Conservation (phyloP, 164 flowering plant genomes). For the Aristolochia fimbriata region DNA sequence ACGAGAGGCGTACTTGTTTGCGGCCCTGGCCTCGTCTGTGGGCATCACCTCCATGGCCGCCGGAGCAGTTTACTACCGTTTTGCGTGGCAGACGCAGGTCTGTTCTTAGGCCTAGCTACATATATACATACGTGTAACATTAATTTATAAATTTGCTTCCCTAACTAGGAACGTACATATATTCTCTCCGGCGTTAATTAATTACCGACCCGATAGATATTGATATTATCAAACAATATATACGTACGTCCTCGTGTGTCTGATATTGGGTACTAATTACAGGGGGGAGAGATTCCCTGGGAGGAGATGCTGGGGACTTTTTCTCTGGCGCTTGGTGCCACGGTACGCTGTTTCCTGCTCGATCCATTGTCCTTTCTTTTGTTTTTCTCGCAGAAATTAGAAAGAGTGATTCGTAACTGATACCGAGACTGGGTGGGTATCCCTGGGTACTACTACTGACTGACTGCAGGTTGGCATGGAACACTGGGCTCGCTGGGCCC, state of each 20-base stretch:
- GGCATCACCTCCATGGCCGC: slow-evolving; percentile 81
- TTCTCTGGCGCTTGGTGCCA: slow-evolving; percentile 81
- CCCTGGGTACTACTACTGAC: too few species aligned
- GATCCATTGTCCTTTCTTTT: too few species aligned
- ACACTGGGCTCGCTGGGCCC: slow-evolving; percentile 99
- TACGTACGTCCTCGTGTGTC: not conserved
- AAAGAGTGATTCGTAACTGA: not conserved
- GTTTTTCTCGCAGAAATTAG: too few species aligned
- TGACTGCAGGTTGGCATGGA: slow-evolving; percentile 81
- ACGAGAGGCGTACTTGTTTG: slow-evolving; percentile 61
- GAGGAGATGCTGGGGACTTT: slow-evolving; percentile 85
- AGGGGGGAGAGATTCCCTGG: slow-evolving; percentile 74
- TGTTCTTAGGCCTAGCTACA: not conserved
- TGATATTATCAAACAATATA: too few species aligned
- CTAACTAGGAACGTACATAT: too few species aligned
- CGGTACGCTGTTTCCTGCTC: slow-evolving; percentile 33
- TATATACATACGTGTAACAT: not conserved
- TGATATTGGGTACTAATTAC: not conserved
- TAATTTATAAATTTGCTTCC: too few species aligned
- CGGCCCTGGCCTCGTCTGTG: slow-evolving; percentile 76
- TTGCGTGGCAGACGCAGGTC: slow-evolving; percentile 91
- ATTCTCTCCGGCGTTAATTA: not conserved
- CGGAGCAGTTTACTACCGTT: slow-evolving; percentile 75
- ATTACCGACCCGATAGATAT: too few species aligned
- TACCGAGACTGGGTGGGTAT: not conserved